Evolutionary conservation across 306 rosid genomes (phyloP), one percentile per base, ranked within the genome.

Genomic region (Rosa chinensis): DNA sequence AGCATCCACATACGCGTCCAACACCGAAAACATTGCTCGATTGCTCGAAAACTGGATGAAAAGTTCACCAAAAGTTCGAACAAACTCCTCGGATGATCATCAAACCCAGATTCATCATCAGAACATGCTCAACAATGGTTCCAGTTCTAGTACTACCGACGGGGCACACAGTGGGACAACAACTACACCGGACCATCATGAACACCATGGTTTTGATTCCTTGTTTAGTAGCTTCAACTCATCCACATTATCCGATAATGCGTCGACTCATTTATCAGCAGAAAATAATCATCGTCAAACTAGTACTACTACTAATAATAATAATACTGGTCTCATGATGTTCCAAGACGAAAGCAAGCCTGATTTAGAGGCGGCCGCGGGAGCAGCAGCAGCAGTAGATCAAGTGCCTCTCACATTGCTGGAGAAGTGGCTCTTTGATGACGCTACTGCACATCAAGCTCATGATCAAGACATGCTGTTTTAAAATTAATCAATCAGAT

Each of bases 391-490:
- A 68, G 0, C 69, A 5, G 70, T 8, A 16, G 47, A 66, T 35
- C 82, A 83, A 37, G 88, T 86, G 3, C 98, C 97, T 77, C 89
- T 94, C 49, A 85, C 89, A 2, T 64, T 94, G 72, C 77, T 94
- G 6, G 99, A 94, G 86, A 89, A 89, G 62, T 94, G 99, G 99
- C 90, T 94, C 0, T 86, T 89, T 53, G 97, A 94, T 44, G 99
- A 92, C 66, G 88, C 84, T 3, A 71, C 79, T 0, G 80, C 87
- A 5, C 76, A 66, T 85, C 92, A 89, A 11, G 87, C 86, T 67
- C 90, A 84, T 32, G 93, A 66, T 39, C 71, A 69, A 69, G 53
- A 69, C 35, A 9, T 66, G 5, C 45, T 66, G 25, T 66, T 66
- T 18, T 39, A 20, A 66, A 37, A 66, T 39, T 37, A 40, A 39